Evolutionary conservation across 1,284 basidiomycete species (phyloP), one percentile per base, ranked within the genome.

Genomic region (Trametes versicolor): DNA sequence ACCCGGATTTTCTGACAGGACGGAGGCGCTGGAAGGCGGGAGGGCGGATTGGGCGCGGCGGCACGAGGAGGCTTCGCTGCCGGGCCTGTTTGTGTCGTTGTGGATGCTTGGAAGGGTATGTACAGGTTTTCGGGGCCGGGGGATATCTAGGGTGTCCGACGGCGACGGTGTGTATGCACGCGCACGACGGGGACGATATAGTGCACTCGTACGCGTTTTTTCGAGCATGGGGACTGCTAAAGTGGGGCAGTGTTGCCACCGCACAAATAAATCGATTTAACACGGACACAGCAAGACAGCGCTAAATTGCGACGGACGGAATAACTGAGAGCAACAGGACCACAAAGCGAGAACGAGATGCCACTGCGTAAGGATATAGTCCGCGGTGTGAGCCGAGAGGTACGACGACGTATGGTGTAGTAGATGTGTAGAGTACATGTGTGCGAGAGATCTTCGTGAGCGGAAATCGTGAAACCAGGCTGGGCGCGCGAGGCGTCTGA

Each of bases 341-440:
- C 57, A 60, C 58, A 60, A 58, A 58, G 32, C 57, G 58, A 51
- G 49, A 23, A 23, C 49, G 27, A 19, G 12, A 12, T 12, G 27
- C 27, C 27, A 60, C n/a, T n/a, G n/a, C 27, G 37, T 43, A 45
- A 49, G 48, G n/a, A 32, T 39, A 39, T 17, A 39, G 37, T 39
- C 41, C 41, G 41, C 15, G 2, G 41, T 19, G 41, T 39, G 2
- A 39, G 15, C 6, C 37, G 36, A 27, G 58, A 6, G n/a, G 9
- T 21, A 47, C 6, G 21, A 29, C 21, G 19, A 39, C 12, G 49
- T 51, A 51, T 41, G 15, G 32, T 6, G 43, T 32, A 32, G 43
- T 61, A 61, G 36, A 61, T 61, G 17, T 25, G 61, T 62, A 57
- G 37, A 36, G 37, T 62, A 62, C 48, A 62, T 62, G 48, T n/a